Conservation (phyloP, 2,329 filamentous ascomycete genomes). For the Paecilomyces dactylethromorphus region DNA sequence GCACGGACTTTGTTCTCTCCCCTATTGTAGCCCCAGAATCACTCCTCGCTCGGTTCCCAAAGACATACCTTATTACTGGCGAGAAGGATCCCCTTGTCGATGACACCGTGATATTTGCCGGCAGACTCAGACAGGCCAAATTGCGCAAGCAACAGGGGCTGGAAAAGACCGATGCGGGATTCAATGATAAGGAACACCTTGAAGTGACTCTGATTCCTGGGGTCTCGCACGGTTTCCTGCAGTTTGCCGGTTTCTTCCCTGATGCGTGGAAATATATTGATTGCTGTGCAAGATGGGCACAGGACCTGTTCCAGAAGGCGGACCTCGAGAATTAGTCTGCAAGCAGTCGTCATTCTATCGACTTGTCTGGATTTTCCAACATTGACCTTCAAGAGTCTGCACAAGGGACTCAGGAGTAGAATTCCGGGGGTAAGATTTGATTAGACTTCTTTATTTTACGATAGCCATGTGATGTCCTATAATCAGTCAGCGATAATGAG, state of each 20-base stretch:
- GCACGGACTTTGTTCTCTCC: conserved; percentile 81
- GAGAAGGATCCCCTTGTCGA: conserved; percentile 94
- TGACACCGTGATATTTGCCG: conserved; percentile 94
- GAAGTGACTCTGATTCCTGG: conserved; percentile 83
- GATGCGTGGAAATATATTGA: conserved; percentile 86
- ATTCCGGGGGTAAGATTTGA: neutral
- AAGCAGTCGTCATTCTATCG: conserved; percentile 8
- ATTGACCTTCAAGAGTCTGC: neutral
- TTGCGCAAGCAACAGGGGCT: conserved; percentile 51
- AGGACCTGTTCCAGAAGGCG: conserved; percentile 56
- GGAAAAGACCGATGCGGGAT: conserved; percentile 48
- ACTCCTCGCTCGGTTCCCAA: conserved; percentile 80
- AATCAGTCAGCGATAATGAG: too few species aligned
- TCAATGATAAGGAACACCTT: conserved; percentile 67
- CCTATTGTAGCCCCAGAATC: conserved; percentile 83
- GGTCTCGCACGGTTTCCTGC: conserved; percentile 87
- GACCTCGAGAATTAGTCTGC: conserved; percentile 12
- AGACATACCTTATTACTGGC: conserved; percentile 88
- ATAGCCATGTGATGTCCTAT: too few species aligned
- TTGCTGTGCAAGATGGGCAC: conserved; percentile 73
- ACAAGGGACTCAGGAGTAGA: neutral
- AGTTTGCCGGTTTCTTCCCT: conserved; percentile 82
- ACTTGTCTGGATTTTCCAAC: neutral
- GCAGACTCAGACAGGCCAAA: conserved; percentile 75
- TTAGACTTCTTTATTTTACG: too few species aligned